These are phyloP conservation scores for Aphanomyces euteiches DNA, from an alignment of 352 stramenopile species.

Conservation along the genomic window DNA sequence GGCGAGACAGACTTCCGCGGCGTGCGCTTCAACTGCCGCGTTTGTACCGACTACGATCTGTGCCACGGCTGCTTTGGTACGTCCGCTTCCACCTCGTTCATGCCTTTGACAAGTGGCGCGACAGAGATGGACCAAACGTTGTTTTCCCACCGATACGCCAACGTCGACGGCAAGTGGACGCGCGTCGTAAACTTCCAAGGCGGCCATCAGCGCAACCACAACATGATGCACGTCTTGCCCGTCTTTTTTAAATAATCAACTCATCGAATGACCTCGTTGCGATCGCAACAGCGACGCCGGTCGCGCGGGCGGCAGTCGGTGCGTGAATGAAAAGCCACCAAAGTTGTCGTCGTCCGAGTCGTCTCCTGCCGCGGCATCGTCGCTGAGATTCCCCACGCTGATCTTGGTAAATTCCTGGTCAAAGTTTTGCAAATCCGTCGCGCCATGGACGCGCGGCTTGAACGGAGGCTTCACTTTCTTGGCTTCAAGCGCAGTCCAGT, in stretches of 20 bases:
- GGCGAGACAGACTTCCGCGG: constrained; percentile 76
- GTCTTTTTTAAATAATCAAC: constrained; percentile 42
- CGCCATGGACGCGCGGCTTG: constrained; percentile 72
- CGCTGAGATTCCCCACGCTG: background rate
- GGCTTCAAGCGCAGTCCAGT: constrained; percentile 69
- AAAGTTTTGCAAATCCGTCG: constrained; percentile 86
- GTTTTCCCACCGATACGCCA: constrained; percentile 57
- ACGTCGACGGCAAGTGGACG: constrained; percentile 78
- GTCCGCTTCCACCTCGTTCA: background rate
- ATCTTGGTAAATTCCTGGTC: constrained; percentile 82
- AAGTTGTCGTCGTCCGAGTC: constrained; percentile 65
- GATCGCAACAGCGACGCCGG: background rate
- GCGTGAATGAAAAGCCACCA: constrained; percentile 78
- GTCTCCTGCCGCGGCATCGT: constrained; percentile 4
- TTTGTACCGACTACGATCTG: constrained; percentile 77
- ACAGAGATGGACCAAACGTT: constrained; percentile 47
- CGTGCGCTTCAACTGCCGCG: constrained; percentile 63
- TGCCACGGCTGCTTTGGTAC: constrained; percentile 60
- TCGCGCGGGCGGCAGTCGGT: constrained; percentile 15
- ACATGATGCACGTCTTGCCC: constrained; percentile 64
- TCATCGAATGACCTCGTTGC: background rate
- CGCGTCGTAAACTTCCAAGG: constrained; percentile 64
- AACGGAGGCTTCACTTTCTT: constrained; percentile 78
- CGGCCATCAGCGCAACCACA: constrained; percentile 51
- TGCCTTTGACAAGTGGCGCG: constrained; percentile 68